A percentile compares a stretch with the other conserved stretches of the same genome.
phyloP scores from a whole-genome alignment of 306 rosid species.

The barrel medic (Medicago truncatula) region DNA sequence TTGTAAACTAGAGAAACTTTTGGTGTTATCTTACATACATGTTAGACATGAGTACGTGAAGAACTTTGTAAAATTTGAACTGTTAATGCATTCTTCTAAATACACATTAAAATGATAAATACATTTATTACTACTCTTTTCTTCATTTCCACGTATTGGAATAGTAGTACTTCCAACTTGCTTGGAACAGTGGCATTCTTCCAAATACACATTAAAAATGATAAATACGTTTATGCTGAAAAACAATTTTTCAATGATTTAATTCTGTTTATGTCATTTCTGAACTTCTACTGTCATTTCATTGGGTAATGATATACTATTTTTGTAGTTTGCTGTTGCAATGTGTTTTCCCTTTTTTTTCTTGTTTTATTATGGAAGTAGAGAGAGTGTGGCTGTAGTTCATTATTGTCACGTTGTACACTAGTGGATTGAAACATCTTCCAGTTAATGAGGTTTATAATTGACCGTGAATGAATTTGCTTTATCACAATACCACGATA shows the following conservation, averaged over 20 bases:
- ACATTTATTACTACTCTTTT: slow-evolving; percentile 7
- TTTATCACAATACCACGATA: neutral
- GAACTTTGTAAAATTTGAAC: slow-evolving; percentile 7
- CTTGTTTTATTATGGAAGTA: neutral
- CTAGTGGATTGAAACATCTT: slow-evolving; percentile 22
- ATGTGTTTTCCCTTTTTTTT: neutral
- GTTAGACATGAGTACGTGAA: slow-evolving; percentile 14
- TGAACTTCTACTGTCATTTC: too few species aligned
- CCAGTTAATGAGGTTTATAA: slow-evolving; percentile 18
- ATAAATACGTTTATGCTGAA: neutral
- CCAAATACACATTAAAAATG: too few species aligned
- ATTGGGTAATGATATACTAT: neutral
- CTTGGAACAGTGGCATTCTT: too few species aligned
- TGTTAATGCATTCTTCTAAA: slow-evolving; percentile 17
- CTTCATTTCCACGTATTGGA: neutral
- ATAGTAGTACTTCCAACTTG: neutral
- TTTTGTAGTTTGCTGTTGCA: neutral
- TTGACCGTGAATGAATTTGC: slow-evolving; percentile 14
- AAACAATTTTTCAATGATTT: slow-evolving; percentile 9
- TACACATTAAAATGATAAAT: slow-evolving; percentile 20
- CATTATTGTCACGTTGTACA: slow-evolving; percentile 18
- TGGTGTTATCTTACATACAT: neutral
- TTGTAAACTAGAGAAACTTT: slow-evolving; percentile 24
- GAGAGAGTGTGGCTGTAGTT: neutral
- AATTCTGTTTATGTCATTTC: neutral